A percentile compares a stretch with the other conserved stretches of the same genome.
Evolutionary conservation across 768 basidiomycete species (phyloP).

Genomic region (Xerocomellus intermedius): DNA sequence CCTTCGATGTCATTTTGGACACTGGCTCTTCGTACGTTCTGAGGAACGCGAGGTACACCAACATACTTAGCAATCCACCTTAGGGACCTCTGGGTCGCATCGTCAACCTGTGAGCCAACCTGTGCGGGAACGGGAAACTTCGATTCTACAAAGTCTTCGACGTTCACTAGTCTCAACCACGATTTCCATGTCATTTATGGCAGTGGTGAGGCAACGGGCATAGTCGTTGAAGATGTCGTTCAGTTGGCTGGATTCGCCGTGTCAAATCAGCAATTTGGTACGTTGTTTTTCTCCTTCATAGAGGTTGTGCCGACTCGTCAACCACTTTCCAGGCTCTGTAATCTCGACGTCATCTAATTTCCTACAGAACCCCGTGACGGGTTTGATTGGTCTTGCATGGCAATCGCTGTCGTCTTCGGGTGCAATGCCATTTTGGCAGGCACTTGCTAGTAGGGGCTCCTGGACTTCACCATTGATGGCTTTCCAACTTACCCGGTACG

Average conservation of each 20-base stretch:
- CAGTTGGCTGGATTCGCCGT: constrained; percentile 65
- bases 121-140: constrained; percentile 36
- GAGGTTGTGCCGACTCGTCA: neutral
- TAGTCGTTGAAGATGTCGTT: constrained; percentile 62
- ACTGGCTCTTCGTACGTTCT: constrained; percentile 42
- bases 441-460: constrained; percentile 42
- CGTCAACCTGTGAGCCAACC: constrained; percentile 27
- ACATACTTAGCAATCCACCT: constrained; percentile 22
- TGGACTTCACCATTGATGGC: constrained; percentile 55
- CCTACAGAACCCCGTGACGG: constrained; percentile 54
- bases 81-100: constrained; percentile 53
- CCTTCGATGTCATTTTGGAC: constrained; percentile 52
- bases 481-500: constrained; percentile 60
- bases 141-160: constrained; percentile 33
- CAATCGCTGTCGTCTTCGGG: constrained; percentile 53
- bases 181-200: constrained; percentile 45
- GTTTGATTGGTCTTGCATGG: constrained; percentile 77
- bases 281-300: constrained; percentile 14
- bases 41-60: neutral
- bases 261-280: constrained; percentile 53
- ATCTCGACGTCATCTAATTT: constrained; percentile 33
- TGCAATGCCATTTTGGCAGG: constrained; percentile 67
- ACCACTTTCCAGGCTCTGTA: constrained; percentile 39
- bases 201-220: constrained; percentile 45
- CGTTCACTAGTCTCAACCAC: constrained; percentile 34